Base-by-base conservation (phyloP, 2,329 filamentous ascomycete genomes). In the Penicillium sp. region DNA sequence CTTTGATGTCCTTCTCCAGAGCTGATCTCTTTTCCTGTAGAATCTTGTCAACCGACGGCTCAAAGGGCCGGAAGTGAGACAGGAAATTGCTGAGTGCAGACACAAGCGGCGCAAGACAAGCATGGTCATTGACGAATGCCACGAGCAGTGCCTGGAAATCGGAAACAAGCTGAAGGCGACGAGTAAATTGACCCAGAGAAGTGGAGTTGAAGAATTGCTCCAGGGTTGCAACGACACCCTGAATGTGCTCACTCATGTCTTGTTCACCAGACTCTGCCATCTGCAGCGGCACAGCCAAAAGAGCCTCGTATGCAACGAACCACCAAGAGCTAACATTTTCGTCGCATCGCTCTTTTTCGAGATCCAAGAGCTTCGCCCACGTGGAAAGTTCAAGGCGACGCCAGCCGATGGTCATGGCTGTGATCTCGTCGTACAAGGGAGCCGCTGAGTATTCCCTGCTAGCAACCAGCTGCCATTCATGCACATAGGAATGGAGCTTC, bases 391-490 rank as follows among this genome's bases (percentile, higher is more conserved):
- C 95, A 35, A 99, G 83, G 62, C 93, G 89, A 64, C 95, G 87
- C 96, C 96, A 99, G 73, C 86, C 87, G 59, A 98, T 89, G 56
- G 97, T 89, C 28, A 92, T 86, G 54, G 88, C 86, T 0, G 93
- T 97, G 13, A 98, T 79, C 49, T 88, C 85, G 64, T 96, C 89
- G 68, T 96, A 93, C 2, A 93, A 81, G 10, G 83, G 76, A 1
- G 85, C 83, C 1, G 89, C 91, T 10, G 87, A 90, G 75, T 91
- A 91, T 40, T 90, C 87, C 65, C 88, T 88, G 80, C 92, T 96
- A 3, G 94, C 93, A 78, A 97, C 93, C 45, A 90, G 89, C 75
- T 99, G 93, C 95, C 95, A 99, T 77, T 98, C 93, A 65, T 97
- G 89, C 53, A 99, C 86, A 67, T 90, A 89, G 0, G 84, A 85